phyloP scores from a whole-genome alignment of 2,329 filamentous ascomycete genomes.

The Purpureocillium takamizusanense region DNA sequence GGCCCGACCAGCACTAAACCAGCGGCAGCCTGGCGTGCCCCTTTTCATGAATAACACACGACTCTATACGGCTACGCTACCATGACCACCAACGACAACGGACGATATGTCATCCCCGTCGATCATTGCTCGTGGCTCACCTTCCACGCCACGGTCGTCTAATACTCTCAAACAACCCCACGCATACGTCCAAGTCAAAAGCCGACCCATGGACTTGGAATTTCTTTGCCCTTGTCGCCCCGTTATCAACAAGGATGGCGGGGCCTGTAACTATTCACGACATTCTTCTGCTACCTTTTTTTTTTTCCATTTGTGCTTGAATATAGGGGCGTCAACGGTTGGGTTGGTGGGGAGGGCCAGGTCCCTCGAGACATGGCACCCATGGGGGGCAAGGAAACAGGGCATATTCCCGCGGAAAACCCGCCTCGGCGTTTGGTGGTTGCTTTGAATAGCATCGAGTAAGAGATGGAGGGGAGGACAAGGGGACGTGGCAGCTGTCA shows the following conservation, averaged over 20 bases:
- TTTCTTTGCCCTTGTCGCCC: conserved; percentile 15
- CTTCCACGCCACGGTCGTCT: too few relatives aligned
- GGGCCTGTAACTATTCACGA: conserved; percentile 17
- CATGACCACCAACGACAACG: not conserved
- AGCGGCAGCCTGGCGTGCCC: not conserved
- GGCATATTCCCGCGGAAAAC: conserved; percentile 4
- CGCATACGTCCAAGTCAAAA: conserved; percentile 6
- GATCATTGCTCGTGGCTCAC: too few relatives aligned
- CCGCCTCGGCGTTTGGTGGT: conserved; percentile 8
- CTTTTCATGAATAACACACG: conserved; percentile 9
- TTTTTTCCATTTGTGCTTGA: conserved; percentile 13
- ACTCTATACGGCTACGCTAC: conserved; percentile 12
- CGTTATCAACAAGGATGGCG: conserved; percentile 9
- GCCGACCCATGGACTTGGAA: conserved; percentile 24
- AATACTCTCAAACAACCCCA: not conserved
- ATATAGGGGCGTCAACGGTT: conserved; percentile 15
- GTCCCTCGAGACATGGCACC: conserved; percentile 14
- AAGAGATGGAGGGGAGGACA: conserved; percentile 1
- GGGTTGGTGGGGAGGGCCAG: conserved; percentile 11
- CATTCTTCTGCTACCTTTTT: conserved; percentile 13
- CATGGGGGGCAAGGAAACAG: conserved; percentile 10
- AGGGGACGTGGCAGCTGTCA: not conserved
- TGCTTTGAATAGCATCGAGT: conserved; percentile 8
- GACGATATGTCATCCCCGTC: conserved; percentile 4
- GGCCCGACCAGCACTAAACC: conserved; percentile 26